Evolutionary conservation across 2,329 filamentous ascomycete species (phyloP), one percentile per base, ranked within the genome.

Genomic region (Sporothrix pallida): DNA sequence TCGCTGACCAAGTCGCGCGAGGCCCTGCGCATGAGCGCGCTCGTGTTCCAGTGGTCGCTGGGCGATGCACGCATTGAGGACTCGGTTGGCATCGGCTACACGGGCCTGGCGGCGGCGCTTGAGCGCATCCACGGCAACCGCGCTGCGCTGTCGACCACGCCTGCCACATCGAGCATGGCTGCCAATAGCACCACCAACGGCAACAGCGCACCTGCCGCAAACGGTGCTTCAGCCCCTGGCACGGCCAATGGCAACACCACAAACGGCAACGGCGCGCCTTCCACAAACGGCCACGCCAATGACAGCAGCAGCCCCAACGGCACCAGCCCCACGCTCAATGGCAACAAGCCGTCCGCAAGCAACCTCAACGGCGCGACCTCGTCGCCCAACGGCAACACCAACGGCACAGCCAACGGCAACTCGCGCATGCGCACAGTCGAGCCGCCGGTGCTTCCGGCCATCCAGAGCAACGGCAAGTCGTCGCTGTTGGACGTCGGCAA

Each of bases 41-140:
- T 89, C 62, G 86, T 90, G 77, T 89, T 92, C 80, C 87, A 90
- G 76, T 92, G 90, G 89, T 88, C 87, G 23, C 82, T 92, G 3
- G 89, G 89, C 9, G 85, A 85, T 44, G 84, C 85, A 23, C 88
- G 86, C 78, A 86, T 87, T 17, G 89, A 91, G 76, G 86, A 86
- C 17, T 86, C 88, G 13, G 85, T 88, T 58, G 89, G 89, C 20
- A 91, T 91, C 63, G 91, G 91, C 60, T 93, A 91, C 78, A 90
- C 89, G 1, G 89, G 89, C 4, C 84, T 93, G 8, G 87, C 88
- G 0, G 90, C 90, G 10, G 90, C 90, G 2, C 84, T 92, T 12
- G 88, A 91, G 62, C 84, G 86, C 72, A 81, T 88, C 75, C 80
- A 79, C 73, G 71, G 78, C 54, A 80, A 80, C 76, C 78, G 81